Evolutionary conservation across 805 yeast genomes (phyloP).

Genomic region (Naumovozyma castellii): DNA sequence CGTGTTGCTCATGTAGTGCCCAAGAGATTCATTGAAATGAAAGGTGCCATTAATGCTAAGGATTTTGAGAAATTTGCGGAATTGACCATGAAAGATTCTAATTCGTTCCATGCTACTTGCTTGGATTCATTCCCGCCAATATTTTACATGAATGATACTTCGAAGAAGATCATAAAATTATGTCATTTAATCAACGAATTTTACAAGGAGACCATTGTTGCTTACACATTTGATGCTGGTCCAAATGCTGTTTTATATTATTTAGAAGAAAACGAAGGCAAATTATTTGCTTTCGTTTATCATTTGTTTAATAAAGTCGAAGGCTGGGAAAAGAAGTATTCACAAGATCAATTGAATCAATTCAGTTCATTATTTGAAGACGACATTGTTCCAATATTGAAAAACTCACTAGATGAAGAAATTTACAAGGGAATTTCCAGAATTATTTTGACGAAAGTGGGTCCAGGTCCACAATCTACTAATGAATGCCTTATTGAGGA

Average conservation of each 20-base stretch:
- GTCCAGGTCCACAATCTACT: conserved; percentile 72
- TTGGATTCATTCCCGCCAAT: conserved; percentile 93
- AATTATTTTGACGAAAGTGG: conserved; percentile 77
- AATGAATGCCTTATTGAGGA: conserved; percentile 47
- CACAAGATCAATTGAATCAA: conserved; percentile 20
- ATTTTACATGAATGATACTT: conserved; percentile 85
- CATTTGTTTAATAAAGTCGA: conserved; percentile 46
- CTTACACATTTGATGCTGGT: conserved; percentile 98
- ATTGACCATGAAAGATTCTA: conserved; percentile 91
- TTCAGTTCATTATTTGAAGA: conserved; percentile 22
- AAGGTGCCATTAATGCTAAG: conserved; percentile 56
- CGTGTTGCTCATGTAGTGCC: conserved; percentile 83
- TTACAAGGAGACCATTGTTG: conserved; percentile 57
- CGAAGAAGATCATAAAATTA: conserved; percentile 68
- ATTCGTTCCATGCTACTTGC: conserved; percentile 97
- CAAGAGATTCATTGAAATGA: conserved; percentile 72
- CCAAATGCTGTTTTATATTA: conserved; percentile 97
- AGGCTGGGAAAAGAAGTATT: conserved; percentile 56
- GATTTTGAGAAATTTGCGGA: conserved; percentile 78
- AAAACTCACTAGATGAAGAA: conserved; percentile 31
- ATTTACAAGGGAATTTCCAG: conserved; percentile 66
- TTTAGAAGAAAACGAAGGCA: conserved; percentile 61
- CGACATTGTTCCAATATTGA: background rate
- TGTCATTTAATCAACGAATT: conserved; percentile 67
- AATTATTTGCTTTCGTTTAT: conserved; percentile 61